phyloP scores from a whole-genome alignment of 2,329 filamentous ascomycete genomes.

The Diaporthe vexans region DNA sequence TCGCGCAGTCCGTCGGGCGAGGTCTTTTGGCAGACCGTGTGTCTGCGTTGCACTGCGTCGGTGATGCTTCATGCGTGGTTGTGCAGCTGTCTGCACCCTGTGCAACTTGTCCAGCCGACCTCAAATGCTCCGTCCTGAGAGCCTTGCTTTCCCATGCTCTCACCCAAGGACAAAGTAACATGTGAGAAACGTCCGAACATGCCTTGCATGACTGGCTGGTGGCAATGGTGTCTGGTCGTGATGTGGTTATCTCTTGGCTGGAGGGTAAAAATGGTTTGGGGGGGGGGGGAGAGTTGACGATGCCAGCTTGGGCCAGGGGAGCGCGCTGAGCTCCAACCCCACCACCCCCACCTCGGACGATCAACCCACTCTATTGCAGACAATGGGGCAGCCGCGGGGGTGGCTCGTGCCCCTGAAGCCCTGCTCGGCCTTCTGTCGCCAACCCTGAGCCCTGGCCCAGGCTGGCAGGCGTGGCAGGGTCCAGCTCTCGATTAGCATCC shows the following conservation, averaged over 20 bases:
- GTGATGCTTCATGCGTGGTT: background rate
- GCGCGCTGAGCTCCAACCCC: slow-evolving; percentile 5
- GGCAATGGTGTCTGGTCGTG: background rate
- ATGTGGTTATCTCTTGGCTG: background rate
- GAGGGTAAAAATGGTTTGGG: background rate
- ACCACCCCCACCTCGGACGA: background rate
- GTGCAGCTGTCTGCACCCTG: background rate
- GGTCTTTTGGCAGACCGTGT: slow-evolving; percentile 1
- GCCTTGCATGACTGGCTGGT: background rate
- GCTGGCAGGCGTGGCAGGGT: background rate
- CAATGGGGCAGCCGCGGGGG: background rate
- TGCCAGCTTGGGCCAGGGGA: background rate
- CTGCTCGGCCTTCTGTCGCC: background rate
- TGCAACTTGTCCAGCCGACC: background rate
- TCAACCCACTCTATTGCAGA: slow-evolving; percentile 18
- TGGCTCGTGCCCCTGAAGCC: slow-evolving; percentile 20
- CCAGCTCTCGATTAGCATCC: background rate
- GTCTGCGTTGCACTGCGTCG: slow-evolving; percentile 19
- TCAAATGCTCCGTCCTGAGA: background rate
- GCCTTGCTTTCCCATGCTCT: background rate
- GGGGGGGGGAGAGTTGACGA: background rate
- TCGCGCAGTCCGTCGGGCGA: slow-evolving; percentile 13
- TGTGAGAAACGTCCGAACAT: background rate
- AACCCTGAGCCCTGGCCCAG: background rate
- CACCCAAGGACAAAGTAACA: background rate